Base-by-base conservation (phyloP, 148 eudicot genomes). In the Chenopodium berlandieri region DNA sequence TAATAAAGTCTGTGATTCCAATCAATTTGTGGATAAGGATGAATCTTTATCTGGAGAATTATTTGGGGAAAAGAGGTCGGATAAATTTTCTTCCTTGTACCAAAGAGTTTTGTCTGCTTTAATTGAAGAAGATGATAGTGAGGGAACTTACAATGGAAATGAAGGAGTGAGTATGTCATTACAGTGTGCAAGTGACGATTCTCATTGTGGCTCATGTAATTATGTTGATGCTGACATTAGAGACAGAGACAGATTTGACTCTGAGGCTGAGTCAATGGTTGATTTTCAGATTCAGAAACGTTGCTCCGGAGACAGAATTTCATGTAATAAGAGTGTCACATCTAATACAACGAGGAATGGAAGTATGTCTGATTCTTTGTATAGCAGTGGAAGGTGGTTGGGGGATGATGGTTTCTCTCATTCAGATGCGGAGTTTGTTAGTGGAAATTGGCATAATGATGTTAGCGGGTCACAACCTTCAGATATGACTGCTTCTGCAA, bases 381-480 rank as follows among this genome's bases (percentile, higher is more conserved):
- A 87, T 80, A 89, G 88, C 73, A 89, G 88, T 83, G 91, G 89
- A 81, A 87, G 89, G 87, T 89, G 91, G 89, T 80, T 87, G 78
- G 89, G 85, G 52, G 91, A 89, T 62, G 91, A 89, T 78, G 84
- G 88, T 50, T 58, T 89, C 46, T 89, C 91, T 52, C 83, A 87
- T 82, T 87, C 91, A 46, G 90, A 88, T 86, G 88, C 87, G 32
- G 90, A 88, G 85, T 88, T 88, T 82, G 85, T 80, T 58, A 81
- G 87, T 78, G 88, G 85, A 78, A 82, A 75, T 73, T 84, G 66
- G 70, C 89, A 87, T 79, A 89, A 79, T 81, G 89, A 87, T 77
- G 73, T 64, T 76, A 56, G 80, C 78, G 89, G 84, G 58, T 73
- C 83, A 71, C 88, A 82, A 56, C 75, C 66, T 78, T 58, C 73